Conservation (phyloP, 2,329 filamentous ascomycete genomes). For the Remersonia thermophila region DNA sequence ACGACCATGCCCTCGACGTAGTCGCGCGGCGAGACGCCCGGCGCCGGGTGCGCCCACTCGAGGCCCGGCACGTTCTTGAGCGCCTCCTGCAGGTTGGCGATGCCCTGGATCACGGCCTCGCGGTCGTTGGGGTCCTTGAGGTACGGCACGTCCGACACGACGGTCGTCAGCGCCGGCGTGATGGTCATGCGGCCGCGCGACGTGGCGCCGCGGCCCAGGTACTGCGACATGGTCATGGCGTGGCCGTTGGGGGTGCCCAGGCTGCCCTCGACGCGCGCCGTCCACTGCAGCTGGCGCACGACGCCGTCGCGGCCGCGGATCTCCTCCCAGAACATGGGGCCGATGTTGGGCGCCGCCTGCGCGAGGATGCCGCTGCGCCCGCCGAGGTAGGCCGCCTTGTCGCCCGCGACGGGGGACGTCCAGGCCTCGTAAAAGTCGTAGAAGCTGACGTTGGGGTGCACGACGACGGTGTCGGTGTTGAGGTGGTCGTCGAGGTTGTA, state of each 20-base stretch:
- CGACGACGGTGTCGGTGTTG: conserved; percentile 34
- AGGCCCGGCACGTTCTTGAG: conserved; percentile 37
- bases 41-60: conserved; percentile 36
- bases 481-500: conserved; percentile 36
- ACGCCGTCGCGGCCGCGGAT: conserved; percentile 46
- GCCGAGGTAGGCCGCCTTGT: conserved; percentile 33
- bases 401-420: conserved; percentile 31
- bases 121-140: conserved; percentile 41
- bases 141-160: conserved; percentile 44
- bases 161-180: conserved; percentile 39
- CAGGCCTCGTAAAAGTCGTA: conserved; percentile 57
- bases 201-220: conserved; percentile 45
- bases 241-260: conserved; percentile 24
- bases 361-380: conserved; percentile 47
- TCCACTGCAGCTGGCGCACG: conserved; percentile 53
- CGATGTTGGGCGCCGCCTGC: conserved; percentile 54
- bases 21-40: conserved; percentile 34
- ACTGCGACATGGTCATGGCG: conserved; percentile 23
- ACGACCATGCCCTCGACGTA: conserved; percentile 38
- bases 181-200: conserved; percentile 49
- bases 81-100: conserved; percentile 42
- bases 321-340: conserved; percentile 48
- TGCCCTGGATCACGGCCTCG: conserved; percentile 44
- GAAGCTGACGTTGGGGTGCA: conserved; percentile 34
- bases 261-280: conserved; percentile 48